Base-by-base conservation (phyloP, 345 rosid genomes). In the Barbarea vulgaris region DNA sequence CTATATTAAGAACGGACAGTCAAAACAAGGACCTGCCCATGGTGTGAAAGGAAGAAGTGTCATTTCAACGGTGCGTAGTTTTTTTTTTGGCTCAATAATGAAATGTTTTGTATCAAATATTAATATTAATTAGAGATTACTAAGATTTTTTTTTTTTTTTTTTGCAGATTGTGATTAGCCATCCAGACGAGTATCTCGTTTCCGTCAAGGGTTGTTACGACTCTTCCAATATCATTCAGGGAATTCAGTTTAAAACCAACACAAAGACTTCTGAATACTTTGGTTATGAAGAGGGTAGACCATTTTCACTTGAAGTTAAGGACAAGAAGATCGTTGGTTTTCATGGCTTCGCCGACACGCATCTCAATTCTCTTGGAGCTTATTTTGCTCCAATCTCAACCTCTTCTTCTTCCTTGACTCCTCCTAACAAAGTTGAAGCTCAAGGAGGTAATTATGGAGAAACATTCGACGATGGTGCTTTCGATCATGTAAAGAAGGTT, bases 311-410 rank as follows among this genome's bases (percentile, higher is more conserved):
- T 33, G 6, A 52, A 48, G 74, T 60, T 17, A 73, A 67, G 7
- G 69, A 72, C 17, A 67, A 73, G 55, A 78, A 73, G 70, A 78
- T 78, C 7, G 30, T 78, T 5, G 70, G 78, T 3, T 78, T 78
- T 14, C 81, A 73, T 44, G 77, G 81, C 5, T 71, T 67, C 1
- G 30, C 65, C 2, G 73, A 27, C 3, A 8, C 48, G 6, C 37
- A 52, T 18, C n/a, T 78, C 41, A 67, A 33, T 33, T 60, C 78
- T 51, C 63, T 78, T 42, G 78, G 81, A 67, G 78, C 73, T 36
- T 73, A 78, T 17, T 73, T 78, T 14, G 44, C 17, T 12, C 74
- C 74, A 0, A 51, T 48, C 12, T 28, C 74, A 1, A 42, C 68
- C 4, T 47, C 69, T n/a, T 25, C 69, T 18, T 28, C 69, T 5